Conservation (phyloP, 805 yeast species). For the Ogataea zsoltii region DNA sequence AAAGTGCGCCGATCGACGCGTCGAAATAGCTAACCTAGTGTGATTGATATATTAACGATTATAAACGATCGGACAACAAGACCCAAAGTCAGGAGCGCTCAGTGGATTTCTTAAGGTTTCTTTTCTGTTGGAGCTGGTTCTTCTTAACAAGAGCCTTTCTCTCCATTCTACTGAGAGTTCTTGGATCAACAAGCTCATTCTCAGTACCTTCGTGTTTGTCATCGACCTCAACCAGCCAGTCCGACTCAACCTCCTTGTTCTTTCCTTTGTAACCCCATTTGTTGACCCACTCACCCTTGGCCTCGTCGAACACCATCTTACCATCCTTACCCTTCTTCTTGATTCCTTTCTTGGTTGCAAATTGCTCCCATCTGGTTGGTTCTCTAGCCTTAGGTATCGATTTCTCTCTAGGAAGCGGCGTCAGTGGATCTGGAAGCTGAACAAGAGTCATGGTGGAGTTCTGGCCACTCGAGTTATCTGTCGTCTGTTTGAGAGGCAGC, state of each 20-base stretch:
- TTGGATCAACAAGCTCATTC: slow-evolving; percentile 80
- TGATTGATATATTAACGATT: background rate
- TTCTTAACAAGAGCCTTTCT: slow-evolving; percentile 83
- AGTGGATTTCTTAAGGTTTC: slow-evolving; percentile 54
- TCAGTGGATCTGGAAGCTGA: slow-evolving; percentile 78
- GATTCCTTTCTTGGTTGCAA: slow-evolving; percentile 95
- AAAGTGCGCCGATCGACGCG: background rate
- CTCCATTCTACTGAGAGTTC: slow-evolving; percentile 76
- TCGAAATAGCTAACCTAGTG: background rate
- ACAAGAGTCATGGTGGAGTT: slow-evolving; percentile 75
- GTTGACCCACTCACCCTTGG: slow-evolving; percentile 90
- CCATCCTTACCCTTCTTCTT: slow-evolving; percentile 87
- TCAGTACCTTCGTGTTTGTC: slow-evolving; percentile 57
- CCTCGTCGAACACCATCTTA: slow-evolving; percentile 88
- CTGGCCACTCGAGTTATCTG: slow-evolving; percentile 53
- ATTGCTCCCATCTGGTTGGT: slow-evolving; percentile 94
- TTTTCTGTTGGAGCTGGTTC: slow-evolving; percentile 82
- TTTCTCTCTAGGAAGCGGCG: slow-evolving; percentile 91
- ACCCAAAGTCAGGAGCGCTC: slow-evolving; percentile 12
- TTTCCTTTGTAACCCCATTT: slow-evolving; percentile 98
- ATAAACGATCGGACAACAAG: background rate
- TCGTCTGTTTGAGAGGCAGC: slow-evolving; percentile 84
- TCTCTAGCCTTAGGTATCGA: slow-evolving; percentile 91
- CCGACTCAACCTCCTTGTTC: slow-evolving; percentile 82
- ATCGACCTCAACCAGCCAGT: slow-evolving; percentile 95